Base-by-base conservation (phyloP, 2,329 filamentous ascomycete genomes). In the Nemania diffusa region DNA sequence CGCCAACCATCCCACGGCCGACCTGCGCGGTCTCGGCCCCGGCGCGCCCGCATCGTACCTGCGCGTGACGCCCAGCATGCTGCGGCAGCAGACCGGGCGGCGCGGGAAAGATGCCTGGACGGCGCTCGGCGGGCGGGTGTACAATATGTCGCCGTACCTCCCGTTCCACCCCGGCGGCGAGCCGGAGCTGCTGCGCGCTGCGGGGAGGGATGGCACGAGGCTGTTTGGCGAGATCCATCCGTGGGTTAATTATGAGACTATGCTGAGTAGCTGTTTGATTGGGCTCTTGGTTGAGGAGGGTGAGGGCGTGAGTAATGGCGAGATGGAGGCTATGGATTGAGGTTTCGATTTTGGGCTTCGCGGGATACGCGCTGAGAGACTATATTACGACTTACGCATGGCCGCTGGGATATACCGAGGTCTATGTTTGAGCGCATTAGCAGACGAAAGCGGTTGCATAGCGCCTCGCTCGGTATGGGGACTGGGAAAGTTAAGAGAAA, bases 61-160 rank as follows among this genome's bases (percentile, higher is more conserved):
- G 48, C 89, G 92, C 52, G 93, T 99, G 40, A 92, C 94, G 5
- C 94, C 95, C 1, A 90, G 90, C 5, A 88, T 93, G 85, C 85
- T 99, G 13, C 91, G 90, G 77, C 80, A 83, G 44, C 90, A 93
- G 80, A 97, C 92, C 44, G 95, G 95, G 0, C 88, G 95, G 32
- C 92, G 91, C 76, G 93, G 93, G 8, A 90, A 87, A 69, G 92
- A 97, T 74, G 93, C 94, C 0, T 99, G 96, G 96, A 97, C 92
- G 67, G 92, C 89, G 1, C 90, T 97, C 68, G 91, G 93, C 67
- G 94, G 95, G 1, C 92, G 92, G 75, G 95, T 98, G 29, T 99
- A 98, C 81, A 98, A 98, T 76, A 90, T 99, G 65, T 91, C 91
- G 0, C 93, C 95, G 0, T 99, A 98, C 77, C 78, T 94, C 40